Evolutionary conservation across 306 rosid species (phyloP).

Genomic region (Fragaria ananassa): DNA sequence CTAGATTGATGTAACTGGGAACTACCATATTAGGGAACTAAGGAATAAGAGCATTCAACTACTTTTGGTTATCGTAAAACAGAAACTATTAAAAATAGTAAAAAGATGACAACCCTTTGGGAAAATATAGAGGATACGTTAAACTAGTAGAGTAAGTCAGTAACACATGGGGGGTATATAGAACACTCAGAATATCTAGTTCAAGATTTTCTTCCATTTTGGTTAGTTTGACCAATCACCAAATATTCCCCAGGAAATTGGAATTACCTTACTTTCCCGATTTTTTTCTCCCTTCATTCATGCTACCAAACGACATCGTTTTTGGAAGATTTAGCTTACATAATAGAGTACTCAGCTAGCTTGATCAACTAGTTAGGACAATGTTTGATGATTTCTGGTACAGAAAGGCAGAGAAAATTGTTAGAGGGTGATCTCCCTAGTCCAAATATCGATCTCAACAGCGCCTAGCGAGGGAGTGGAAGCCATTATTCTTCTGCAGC

Average conservation of each 20-base stretch:
- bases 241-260: constrained; percentile 37
- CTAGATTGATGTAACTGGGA: neutral
- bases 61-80: neutral
- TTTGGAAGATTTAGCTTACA: constrained; percentile 3
- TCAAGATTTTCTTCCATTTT: constrained; percentile 45
- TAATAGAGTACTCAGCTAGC: neutral
- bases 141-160: neutral
- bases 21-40: constrained; percentile 30
- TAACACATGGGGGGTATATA: neutral
- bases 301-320: constrained; percentile 1
- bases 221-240: constrained; percentile 53
- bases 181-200: constrained; percentile 36
- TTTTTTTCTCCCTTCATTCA: constrained; percentile 15
- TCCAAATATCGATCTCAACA: neutral
- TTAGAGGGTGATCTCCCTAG: neutral
- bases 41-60: constrained; percentile 5
- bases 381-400: neutral
- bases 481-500: constrained; percentile 66
- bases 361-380: neutral
- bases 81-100: neutral
- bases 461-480: constrained; percentile 46
- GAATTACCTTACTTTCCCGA: neutral
- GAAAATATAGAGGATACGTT: neutral
- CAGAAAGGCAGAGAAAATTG: neutral
- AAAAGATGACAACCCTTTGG: neutral